Conservation (phyloP, 495 filamentous ascomycete species). For the Penicillium arizonense region DNA sequence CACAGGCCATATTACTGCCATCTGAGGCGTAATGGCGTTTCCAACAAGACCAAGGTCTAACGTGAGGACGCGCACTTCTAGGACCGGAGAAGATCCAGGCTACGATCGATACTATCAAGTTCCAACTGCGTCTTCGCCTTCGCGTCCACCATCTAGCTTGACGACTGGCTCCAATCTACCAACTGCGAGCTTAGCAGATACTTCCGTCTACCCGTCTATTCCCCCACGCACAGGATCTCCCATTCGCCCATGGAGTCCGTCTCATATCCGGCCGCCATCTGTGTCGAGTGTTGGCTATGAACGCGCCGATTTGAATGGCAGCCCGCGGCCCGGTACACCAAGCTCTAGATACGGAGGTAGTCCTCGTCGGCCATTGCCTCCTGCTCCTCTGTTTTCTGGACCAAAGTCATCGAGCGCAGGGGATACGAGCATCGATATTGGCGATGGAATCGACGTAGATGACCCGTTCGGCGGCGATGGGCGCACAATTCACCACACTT, state of each 20-base stretch:
- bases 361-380: conserved; percentile 83
- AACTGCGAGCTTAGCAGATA: conserved; percentile 43
- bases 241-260: conserved; percentile 71
- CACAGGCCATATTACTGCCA: neutral
- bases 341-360: conserved; percentile 83
- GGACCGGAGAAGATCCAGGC: conserved; percentile 22
- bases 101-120: conserved; percentile 34
- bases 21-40: conserved; percentile 12
- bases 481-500: conserved; percentile 43
- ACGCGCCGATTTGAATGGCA: conserved; percentile 83
- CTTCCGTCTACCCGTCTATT: conserved; percentile 42
- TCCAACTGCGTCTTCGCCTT: conserved; percentile 33
- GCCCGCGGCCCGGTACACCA: conserved; percentile 85
- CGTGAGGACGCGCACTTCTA: conserved; percentile 17
- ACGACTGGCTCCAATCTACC: conserved; percentile 54
- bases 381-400: conserved; percentile 77
- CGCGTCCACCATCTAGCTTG: conserved; percentile 55
- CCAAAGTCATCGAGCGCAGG: conserved; percentile 26
- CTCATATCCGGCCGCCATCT: conserved; percentile 52
- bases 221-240: conserved; percentile 55
- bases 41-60: conserved; percentile 30
- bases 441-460: conserved; percentile 61
- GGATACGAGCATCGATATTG: conserved; percentile 50
- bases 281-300: conserved; percentile 69
- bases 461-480: conserved; percentile 74